A percentile compares a stretch with the other conserved stretches of the same genome.
phyloP scores from a whole-genome alignment of 352 stramenopile species.

The Pythium periplocum region DNA sequence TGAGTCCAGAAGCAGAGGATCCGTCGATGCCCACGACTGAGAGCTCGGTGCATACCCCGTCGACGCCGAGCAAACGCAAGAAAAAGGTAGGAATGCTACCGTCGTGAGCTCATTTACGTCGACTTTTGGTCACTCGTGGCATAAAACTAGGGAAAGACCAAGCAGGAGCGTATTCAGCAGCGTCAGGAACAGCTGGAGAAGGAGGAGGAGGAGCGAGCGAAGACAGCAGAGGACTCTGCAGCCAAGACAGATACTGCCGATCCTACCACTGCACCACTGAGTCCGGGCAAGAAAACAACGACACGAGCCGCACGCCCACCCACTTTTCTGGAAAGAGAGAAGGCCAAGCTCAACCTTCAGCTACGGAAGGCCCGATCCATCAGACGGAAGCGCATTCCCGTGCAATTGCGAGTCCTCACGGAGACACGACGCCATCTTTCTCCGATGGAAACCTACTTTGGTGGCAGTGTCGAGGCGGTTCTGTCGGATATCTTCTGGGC shows the following conservation, averaged over 20 bases:
- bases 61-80: too few relatives aligned
- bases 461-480: constrained; percentile 37
- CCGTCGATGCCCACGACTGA: neutral
- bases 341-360: constrained; percentile 48
- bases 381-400: constrained; percentile 47
- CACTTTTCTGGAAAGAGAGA: constrained; percentile 50
- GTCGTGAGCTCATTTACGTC: too few relatives aligned
- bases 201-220: constrained; percentile 34
- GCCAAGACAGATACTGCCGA: neutral
- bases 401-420: constrained; percentile 66
- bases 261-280: neutral
- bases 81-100: too few relatives aligned
- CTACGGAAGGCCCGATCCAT: constrained; percentile 48
- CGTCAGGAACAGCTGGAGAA: constrained; percentile 52
- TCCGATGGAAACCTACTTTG: constrained; percentile 69
- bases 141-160: constrained; percentile 22
- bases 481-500: constrained; percentile 71
- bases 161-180: constrained; percentile 46
- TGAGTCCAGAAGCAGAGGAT: neutral
- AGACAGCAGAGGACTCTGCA: constrained; percentile 2
- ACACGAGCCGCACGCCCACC: constrained; percentile 1
- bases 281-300: neutral
- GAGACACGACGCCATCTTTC: constrained; percentile 36
- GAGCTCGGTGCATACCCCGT: too few relatives aligned
- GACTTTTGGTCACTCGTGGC: too few relatives aligned